Evolutionary conservation across 2,329 filamentous ascomycete species (phyloP).

Genomic region (Chalaropsis ovoidea): DNA sequence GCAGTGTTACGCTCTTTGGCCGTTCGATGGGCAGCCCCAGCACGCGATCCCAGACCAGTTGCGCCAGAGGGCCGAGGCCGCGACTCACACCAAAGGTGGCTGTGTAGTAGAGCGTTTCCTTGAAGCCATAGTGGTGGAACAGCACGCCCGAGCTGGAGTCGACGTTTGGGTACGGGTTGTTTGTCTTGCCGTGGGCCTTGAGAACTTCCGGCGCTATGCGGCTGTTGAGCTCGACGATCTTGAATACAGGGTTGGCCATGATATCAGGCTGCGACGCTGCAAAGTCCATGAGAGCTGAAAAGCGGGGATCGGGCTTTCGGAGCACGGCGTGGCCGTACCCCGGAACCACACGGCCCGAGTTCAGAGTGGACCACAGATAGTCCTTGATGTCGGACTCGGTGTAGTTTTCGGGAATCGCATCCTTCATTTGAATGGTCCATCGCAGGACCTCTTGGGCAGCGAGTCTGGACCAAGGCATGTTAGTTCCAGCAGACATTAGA

Average conservation of each 20-base stretch:
- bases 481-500: neutral
- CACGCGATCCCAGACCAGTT: conserved; percentile 92
- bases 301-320: conserved; percentile 92
- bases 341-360: conserved; percentile 86
- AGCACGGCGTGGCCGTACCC: conserved; percentile 94
- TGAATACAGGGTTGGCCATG: conserved; percentile 77
- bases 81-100: conserved; percentile 60
- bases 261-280: conserved; percentile 78
- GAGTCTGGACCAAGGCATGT: conserved; percentile 42
- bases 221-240: conserved; percentile 86
- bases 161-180: conserved; percentile 96
- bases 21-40: conserved; percentile 91
- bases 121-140: conserved; percentile 97
- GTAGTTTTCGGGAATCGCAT: conserved; percentile 67
- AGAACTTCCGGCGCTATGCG: conserved; percentile 83
- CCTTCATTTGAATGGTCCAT: conserved; percentile 95
- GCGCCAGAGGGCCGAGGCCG: conserved; percentile 76
- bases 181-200: conserved; percentile 93
- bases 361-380: conserved; percentile 88
- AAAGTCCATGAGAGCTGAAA: conserved; percentile 94
- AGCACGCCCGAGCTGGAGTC: conserved; percentile 87
- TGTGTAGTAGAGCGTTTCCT: conserved; percentile 90
- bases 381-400: conserved; percentile 71
- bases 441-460: conserved; percentile 94
- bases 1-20: conserved; percentile 92